Conservation (phyloP, 2,329 filamentous ascomycete genomes). For the Aspergillus carbonarius region DNA sequence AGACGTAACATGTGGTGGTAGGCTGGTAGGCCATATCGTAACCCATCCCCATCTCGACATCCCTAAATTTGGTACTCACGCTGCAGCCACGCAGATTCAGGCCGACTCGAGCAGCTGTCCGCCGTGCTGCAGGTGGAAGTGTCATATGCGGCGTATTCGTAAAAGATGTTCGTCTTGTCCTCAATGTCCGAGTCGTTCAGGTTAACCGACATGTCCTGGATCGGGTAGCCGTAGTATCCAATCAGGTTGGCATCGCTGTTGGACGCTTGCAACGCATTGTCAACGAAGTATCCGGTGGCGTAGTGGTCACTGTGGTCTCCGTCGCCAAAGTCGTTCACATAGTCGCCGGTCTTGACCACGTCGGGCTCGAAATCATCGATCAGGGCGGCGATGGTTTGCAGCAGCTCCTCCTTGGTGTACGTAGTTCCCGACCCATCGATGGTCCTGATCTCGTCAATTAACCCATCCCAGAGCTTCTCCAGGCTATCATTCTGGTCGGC, state of each 20-base stretch:
- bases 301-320: slow-evolving; percentile 20
- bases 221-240: slow-evolving; percentile 8
- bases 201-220: neutral
- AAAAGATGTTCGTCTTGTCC: slow-evolving; percentile 11
- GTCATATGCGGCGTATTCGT: slow-evolving; percentile 9
- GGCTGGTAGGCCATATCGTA: neutral
- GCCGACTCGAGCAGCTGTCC: slow-evolving; percentile 2
- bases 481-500: slow-evolving; percentile 10
- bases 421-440: slow-evolving; percentile 4
- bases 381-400: slow-evolving; percentile 6
- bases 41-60: neutral
- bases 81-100: slow-evolving; percentile 6
- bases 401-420: slow-evolving; percentile 13
- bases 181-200: neutral
- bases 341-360: slow-evolving; percentile 19
- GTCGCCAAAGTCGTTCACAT: slow-evolving; percentile 9
- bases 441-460: slow-evolving; percentile 7
- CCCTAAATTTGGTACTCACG: neutral
- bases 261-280: neutral
- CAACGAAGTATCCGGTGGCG: slow-evolving; percentile 12
- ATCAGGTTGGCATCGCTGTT: neutral
- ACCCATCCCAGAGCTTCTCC: slow-evolving; percentile 16
- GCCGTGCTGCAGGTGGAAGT: neutral
- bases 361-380: slow-evolving; percentile 8
- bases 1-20: neutral